These are phyloP conservation scores for Kwoniella mangroviensis DNA, from an alignment of 768 basidiomycete species.

Conservation along the genomic window DNA sequence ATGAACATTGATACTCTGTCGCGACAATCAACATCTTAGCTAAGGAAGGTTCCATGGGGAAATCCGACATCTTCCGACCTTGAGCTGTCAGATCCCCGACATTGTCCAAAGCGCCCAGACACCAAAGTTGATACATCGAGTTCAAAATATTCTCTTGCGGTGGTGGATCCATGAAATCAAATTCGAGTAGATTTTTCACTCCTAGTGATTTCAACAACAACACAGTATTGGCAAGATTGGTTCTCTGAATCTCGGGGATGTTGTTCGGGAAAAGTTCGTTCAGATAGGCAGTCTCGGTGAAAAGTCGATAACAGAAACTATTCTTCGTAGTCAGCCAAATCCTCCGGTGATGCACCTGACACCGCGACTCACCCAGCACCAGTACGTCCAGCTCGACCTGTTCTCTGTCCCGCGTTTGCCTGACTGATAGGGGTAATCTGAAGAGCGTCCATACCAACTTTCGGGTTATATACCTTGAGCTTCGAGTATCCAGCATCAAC, in stretches of 20 bases:
- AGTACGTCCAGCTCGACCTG: constrained; percentile 94
- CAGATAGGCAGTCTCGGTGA: constrained; percentile 93
- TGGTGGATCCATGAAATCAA: constrained; percentile 99
- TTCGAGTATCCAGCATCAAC: constrained; percentile 97
- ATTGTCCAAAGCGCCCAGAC: constrained; percentile 94
- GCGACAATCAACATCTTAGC: constrained; percentile 98
- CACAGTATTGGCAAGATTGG: constrained; percentile 96
- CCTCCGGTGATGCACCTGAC: neutral
- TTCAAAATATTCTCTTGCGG: constrained; percentile 99
- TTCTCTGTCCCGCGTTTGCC: constrained; percentile 94
- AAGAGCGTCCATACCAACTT: constrained; percentile 98
- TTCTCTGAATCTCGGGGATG: constrained; percentile 97
- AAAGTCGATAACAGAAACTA: constrained; percentile 93
- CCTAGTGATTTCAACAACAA: constrained; percentile 91
- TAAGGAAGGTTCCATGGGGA: constrained; percentile 99
- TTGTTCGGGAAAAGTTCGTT: constrained; percentile 95
- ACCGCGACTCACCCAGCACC: constrained; percentile 76
- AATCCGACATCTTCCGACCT: constrained; percentile 97
- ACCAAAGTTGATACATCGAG: constrained; percentile 99
- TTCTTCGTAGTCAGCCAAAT: constrained; percentile 19
- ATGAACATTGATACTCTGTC: constrained; percentile 89
- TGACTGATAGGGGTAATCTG: constrained; percentile 99
- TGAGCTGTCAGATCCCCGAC: constrained; percentile 91
- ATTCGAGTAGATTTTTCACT: constrained; percentile 95
- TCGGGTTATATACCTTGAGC: constrained; percentile 97